These are phyloP conservation scores for Ophiostoma sp. DNA, from an alignment of 2,329 filamentous ascomycete genomes.

Conservation along the genomic window DNA sequence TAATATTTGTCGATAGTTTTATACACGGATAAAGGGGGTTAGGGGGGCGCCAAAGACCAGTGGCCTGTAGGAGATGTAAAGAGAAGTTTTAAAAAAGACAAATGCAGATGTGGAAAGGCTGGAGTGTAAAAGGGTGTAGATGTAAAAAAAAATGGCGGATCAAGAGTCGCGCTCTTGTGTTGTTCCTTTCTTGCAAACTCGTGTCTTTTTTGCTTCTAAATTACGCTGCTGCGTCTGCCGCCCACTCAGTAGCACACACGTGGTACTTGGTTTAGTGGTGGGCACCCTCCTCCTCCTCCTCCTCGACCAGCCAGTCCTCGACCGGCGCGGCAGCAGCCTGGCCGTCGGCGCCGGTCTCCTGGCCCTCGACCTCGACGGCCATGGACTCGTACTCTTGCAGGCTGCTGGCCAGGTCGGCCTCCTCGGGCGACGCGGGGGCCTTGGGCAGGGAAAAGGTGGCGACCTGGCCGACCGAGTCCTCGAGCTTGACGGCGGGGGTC, in stretches of 20 bases:
- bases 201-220: not conserved
- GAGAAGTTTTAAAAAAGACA: not conserved
- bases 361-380: slow-evolving; percentile 89
- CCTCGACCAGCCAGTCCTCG: slow-evolving; percentile 78
- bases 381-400: slow-evolving; percentile 92
- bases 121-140: too few species aligned
- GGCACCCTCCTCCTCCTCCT: slow-evolving; percentile 54
- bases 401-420: slow-evolving; percentile 84
- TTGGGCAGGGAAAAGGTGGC: slow-evolving; percentile 78
- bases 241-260: not conserved
- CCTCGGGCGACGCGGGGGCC: slow-evolving; percentile 82
- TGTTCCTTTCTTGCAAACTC: not conserved
- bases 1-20: not conserved
- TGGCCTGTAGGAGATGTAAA: not conserved
- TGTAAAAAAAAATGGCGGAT: not conserved
- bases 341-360: slow-evolving; percentile 59
- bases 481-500: slow-evolving; percentile 72
- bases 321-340: slow-evolving; percentile 53
- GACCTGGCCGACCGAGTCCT: slow-evolving; percentile 84
- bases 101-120: not conserved
- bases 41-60: not conserved
- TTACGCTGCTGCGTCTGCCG: not conserved
- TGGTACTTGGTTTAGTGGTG: slow-evolving; percentile 35
- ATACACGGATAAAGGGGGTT: not conserved
- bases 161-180: not conserved